Conservation (phyloP, 2,329 filamentous ascomycete species). For the Dactylellina sp. region DNA sequence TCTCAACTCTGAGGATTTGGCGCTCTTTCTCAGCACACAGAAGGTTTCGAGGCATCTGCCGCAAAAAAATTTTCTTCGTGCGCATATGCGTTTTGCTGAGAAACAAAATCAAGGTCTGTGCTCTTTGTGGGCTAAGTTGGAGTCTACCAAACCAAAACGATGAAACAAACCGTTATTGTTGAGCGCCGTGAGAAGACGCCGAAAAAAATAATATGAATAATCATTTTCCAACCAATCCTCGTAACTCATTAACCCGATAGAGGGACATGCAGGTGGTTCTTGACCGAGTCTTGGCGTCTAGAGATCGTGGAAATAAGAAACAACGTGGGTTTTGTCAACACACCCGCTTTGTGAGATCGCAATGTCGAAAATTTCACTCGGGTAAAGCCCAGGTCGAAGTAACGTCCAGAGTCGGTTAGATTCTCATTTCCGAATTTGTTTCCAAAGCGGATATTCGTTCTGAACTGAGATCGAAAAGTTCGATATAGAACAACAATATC, state of each 20-base stretch:
- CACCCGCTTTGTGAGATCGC: not conserved
- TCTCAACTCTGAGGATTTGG: conserved; percentile 29
- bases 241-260: conserved; percentile 53
- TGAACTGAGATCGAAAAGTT: too few relatives aligned
- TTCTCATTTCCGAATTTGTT: conserved; percentile 1
- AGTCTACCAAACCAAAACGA: conserved; percentile 40
- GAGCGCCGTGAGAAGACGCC: conserved; percentile 21
- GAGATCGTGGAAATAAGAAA: conserved; percentile 41
- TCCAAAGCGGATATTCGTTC: conserved; percentile 14
- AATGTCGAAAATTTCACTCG: conserved; percentile 23
- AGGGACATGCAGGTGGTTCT: conserved; percentile 46
- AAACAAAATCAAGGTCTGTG: conserved; percentile 36
- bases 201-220: too few relatives aligned
- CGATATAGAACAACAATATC: conserved; percentile 5
- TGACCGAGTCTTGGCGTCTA: conserved; percentile 38
- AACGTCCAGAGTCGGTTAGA: conserved; percentile 38
- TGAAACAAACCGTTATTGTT: conserved; percentile 56
- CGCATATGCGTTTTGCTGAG: conserved; percentile 30
- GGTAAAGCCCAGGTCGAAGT: conserved; percentile 21
- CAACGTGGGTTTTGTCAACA: conserved; percentile 19
- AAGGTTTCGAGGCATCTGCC: conserved; percentile 50
- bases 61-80: conserved; percentile 1
- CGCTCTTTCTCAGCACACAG: conserved; percentile 18
- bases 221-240: conserved; percentile 33
- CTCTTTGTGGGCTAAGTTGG: conserved; percentile 13